Conservation (phyloP, 371 early-diverging fungal species). For the Haplosporangium sp. region DNA sequence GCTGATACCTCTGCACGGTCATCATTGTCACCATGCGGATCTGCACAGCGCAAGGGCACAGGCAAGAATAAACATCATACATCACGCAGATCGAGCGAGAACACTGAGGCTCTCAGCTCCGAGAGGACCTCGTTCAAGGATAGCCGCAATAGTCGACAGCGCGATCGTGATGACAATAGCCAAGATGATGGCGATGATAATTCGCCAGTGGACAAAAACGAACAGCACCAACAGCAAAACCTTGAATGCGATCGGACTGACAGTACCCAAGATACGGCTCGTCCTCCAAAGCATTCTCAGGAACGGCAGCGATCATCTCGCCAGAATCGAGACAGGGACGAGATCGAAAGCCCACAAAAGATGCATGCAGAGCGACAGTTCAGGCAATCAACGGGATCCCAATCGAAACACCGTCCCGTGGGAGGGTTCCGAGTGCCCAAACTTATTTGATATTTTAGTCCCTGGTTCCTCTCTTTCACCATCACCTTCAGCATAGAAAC, state of each 20-base stretch:
- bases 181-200: no score
- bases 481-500: not conserved
- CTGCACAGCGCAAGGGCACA: not conserved
- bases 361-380: not conserved
- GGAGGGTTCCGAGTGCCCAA: conserved; percentile 14
- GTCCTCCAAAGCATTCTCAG: not conserved
- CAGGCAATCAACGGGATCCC: conserved; percentile 12
- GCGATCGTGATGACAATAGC: no score
- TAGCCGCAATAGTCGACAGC: no score
- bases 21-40: not conserved
- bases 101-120: no score
- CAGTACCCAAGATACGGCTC: conserved; percentile 9
- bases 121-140: no score
- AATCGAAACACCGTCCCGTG: conserved; percentile 3
- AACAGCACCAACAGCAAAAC: not conserved
- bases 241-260: conserved; percentile 1
- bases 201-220: no score
- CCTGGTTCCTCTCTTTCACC: not conserved
- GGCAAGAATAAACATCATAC: not conserved
- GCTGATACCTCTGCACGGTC: no score
- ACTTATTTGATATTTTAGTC: not conserved
- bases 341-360: no score
- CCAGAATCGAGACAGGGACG: not conserved
- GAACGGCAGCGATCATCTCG: not conserved
- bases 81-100: no score